phyloP scores from a whole-genome alignment of 139 green algal genomes.

The Chlamydomonas asymmetrica region DNA sequence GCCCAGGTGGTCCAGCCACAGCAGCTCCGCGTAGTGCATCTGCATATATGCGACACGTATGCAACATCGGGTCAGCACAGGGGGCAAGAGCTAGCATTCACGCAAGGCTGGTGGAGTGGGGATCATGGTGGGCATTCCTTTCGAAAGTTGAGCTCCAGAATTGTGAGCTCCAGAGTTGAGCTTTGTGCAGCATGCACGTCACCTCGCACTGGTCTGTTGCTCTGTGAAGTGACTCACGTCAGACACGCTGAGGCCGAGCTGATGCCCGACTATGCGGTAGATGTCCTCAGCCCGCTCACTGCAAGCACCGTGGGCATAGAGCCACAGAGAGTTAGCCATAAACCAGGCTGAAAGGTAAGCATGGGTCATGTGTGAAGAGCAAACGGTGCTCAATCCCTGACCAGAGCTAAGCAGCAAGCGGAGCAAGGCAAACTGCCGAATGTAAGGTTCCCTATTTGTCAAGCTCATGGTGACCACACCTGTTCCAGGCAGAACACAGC shows the following conservation, averaged over 20 bases:
- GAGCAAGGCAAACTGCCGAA: neutral
- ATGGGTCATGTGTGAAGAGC: no score
- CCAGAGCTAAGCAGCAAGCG: neutral
- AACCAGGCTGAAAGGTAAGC: neutral
- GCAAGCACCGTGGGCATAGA: neutral
- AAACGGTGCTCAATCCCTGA: no score
- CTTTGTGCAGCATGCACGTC: no score
- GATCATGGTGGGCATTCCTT: no score
- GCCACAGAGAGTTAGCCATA: neutral
- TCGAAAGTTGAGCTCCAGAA: no score
- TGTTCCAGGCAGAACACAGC: constrained; percentile 70
- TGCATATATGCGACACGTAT: constrained; percentile 31
- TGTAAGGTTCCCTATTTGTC: neutral
- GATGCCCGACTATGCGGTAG: constrained; percentile 66
- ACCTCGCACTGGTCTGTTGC: no score
- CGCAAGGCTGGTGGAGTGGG: no score
- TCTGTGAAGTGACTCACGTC: constrained; percentile 39
- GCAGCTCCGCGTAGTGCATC: constrained; percentile 77
- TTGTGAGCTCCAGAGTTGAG: no score
- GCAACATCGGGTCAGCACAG: no score
- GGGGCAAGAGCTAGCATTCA: no score
- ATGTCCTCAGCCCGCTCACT: constrained; percentile 78
- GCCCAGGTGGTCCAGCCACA: constrained; percentile 87
- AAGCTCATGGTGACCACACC: neutral
- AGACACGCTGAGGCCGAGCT: constrained; percentile 45